phyloP scores from a whole-genome alignment of 1,284 basidiomycete species.

The Microbotryomycetes sp. region DNA sequence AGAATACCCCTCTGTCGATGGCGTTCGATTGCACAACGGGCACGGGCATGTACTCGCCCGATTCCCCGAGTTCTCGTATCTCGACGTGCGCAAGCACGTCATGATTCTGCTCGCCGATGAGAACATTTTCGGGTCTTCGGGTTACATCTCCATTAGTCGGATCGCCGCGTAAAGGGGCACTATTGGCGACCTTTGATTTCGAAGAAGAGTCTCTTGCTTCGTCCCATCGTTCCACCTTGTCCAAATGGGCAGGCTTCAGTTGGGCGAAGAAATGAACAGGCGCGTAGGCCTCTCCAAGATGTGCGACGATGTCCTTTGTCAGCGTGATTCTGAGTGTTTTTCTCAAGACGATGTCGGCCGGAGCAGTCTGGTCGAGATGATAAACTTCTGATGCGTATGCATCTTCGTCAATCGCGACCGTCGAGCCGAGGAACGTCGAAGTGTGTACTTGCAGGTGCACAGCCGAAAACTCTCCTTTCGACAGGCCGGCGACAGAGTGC shows the following conservation, averaged over 20 bases:
- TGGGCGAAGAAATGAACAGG: slow-evolving; percentile 82
- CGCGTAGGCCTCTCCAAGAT: slow-evolving; percentile 66
- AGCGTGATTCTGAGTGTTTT: slow-evolving; percentile 70
- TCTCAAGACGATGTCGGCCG: slow-evolving; percentile 70
- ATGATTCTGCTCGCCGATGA: slow-evolving; percentile 78
- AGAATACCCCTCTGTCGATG: slow-evolving; percentile 78
- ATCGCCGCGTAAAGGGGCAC: slow-evolving; percentile 18
- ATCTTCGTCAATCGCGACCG: slow-evolving; percentile 59
- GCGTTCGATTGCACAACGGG: slow-evolving; percentile 69
- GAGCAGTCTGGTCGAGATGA: slow-evolving; percentile 61
- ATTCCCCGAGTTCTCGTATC: slow-evolving; percentile 74
- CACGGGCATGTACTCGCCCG: slow-evolving; percentile 76
- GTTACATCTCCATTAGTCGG: slow-evolving; percentile 45
- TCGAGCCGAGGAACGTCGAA: slow-evolving; percentile 68
- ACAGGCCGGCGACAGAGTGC: slow-evolving; percentile 68
- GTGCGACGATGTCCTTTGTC: slow-evolving; percentile 61
- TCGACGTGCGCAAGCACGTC: slow-evolving; percentile 81
- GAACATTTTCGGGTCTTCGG: slow-evolving; percentile 84
- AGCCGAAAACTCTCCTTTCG: slow-evolving; percentile 69
- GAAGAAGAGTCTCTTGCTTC: slow-evolving; percentile 58
- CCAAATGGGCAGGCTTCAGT: slow-evolving; percentile 69
- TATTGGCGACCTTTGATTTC: slow-evolving; percentile 44
- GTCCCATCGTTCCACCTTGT: slow-evolving; percentile 83
- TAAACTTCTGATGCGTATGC: slow-evolving; percentile 66
- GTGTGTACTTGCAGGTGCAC: slow-evolving; percentile 76